These are phyloP conservation scores for Annulohypoxylon nitens DNA, from an alignment of 495 filamentous ascomycete species.

Conservation along the genomic window DNA sequence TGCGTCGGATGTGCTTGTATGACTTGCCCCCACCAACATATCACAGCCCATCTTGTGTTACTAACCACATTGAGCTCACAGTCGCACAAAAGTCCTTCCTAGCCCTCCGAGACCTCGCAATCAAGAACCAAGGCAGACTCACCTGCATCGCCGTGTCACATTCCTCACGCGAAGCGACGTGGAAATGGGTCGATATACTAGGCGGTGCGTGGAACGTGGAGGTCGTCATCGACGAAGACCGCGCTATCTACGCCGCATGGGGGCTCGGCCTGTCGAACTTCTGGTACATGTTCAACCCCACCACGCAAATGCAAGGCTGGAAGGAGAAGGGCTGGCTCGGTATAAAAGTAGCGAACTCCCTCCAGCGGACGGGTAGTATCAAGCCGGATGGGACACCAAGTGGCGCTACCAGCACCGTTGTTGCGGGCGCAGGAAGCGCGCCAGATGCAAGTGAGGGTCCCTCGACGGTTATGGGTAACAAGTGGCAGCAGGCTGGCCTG, in stretches of 20 bases:
- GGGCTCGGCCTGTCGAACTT: conserved; percentile 64
- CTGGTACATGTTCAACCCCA: conserved; percentile 65
- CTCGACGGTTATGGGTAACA: conserved; percentile 68
- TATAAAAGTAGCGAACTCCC: conserved; percentile 53
- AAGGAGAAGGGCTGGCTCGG: conserved; percentile 62
- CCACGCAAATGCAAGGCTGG: conserved; percentile 57
- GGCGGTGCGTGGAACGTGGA: conserved; percentile 62
- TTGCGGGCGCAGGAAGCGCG: conserved; percentile 14
- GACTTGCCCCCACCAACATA: conserved; percentile 25
- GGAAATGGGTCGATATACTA: conserved; percentile 63
- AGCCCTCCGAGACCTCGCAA: conserved; percentile 61
- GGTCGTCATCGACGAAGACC: conserved; percentile 65
- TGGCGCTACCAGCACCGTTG: conserved; percentile 8
- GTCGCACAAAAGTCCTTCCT: conserved; percentile 70
- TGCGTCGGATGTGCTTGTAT: conserved; percentile 70
- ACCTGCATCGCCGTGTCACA: conserved; percentile 69
- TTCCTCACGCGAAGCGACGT: conserved; percentile 60
- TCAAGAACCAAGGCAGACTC: conserved; percentile 55
- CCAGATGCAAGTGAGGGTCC: conserved; percentile 47
- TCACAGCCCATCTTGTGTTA: conserved; percentile 6
- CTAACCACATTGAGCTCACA: conserved; percentile 44
- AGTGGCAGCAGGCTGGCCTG: conserved; percentile 70
- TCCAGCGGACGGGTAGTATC: conserved; percentile 49
- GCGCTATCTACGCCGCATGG: conserved; percentile 66
- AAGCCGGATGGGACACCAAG: conserved; percentile 19